Percentiles rank a stretch among this genome's conserved stretches.
These are phyloP conservation scores for Drechmeria coniospora DNA, from an alignment of 2,329 filamentous ascomycete species.

Conservation along the genomic window DNA sequence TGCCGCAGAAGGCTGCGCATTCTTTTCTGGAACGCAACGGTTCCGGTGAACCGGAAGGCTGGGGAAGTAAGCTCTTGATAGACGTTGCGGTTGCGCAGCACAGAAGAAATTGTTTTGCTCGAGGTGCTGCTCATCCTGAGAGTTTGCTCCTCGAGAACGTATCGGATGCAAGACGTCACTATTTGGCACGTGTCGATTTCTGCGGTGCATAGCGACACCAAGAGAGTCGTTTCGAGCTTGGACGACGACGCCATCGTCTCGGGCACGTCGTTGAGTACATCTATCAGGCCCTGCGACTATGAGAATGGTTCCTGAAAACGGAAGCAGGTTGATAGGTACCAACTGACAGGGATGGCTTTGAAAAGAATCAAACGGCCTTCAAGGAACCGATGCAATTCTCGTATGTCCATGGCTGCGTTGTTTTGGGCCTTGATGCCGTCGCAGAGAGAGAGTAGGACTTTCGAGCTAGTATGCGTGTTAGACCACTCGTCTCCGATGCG, in stretches of 20 bases:
- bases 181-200: conserved; percentile 50
- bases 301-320: conserved; percentile 2
- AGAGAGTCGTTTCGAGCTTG: conserved; percentile 45
- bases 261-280: conserved; percentile 36
- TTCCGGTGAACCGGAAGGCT: conserved; percentile 49
- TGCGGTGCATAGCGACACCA: conserved; percentile 49
- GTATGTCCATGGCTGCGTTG: conserved; percentile 28
- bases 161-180: conserved; percentile 44
- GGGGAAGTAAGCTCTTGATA: conserved; percentile 48
- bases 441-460: conserved; percentile 30
- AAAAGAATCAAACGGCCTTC: conserved; percentile 38
- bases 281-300: conserved; percentile 32
- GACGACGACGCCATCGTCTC: conserved; percentile 37
- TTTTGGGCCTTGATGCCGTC: conserved; percentile 29
- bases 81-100: conserved; percentile 44
- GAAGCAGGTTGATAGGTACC: neutral
- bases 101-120: conserved; percentile 32
- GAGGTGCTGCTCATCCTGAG: conserved; percentile 35
- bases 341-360: conserved; percentile 30
- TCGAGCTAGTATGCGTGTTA: conserved; percentile 11
- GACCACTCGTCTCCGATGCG: too few relatives aligned
- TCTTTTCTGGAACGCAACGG: conserved; percentile 56
- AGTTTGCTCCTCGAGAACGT: conserved; percentile 46
- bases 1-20: conserved; percentile 42
- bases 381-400: conserved; percentile 38